A percentile compares a stretch with the other conserved stretches of the same genome.
Evolutionary conservation across 1,139 yeast genomes (phyloP).

Genomic region (Kodamaea alishanica): DNA sequence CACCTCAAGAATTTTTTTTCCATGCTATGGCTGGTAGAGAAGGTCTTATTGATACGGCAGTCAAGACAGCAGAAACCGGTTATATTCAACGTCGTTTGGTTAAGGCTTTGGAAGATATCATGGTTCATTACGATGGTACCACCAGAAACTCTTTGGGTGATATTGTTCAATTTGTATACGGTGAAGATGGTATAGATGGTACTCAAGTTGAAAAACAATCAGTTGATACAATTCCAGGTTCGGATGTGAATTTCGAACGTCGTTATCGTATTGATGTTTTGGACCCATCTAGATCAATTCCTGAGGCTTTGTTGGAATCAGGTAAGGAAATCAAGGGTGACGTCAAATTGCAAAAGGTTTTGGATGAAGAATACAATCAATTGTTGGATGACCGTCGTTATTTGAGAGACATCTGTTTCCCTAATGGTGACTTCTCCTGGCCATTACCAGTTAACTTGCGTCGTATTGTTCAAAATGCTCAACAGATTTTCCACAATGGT

Average conservation of each 20-base stretch:
- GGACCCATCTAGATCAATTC: slow-evolving; percentile 60
- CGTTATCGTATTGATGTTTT: slow-evolving; percentile 86
- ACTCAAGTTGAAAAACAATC: slow-evolving; percentile 96
- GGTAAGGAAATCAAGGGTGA: slow-evolving; percentile 93
- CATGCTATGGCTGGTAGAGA: slow-evolving; percentile 99
- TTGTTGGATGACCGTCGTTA: slow-evolving; percentile 71
- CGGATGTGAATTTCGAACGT: slow-evolving; percentile 75
- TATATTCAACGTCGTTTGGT: slow-evolving; percentile 98
- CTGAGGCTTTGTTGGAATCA: slow-evolving; percentile 75
- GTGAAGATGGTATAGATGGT: slow-evolving; percentile 99
- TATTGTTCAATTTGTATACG: slow-evolving; percentile 91
- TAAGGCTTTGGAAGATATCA: slow-evolving; percentile 96
- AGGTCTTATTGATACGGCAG: slow-evolving; percentile 99
- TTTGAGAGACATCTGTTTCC: slow-evolving; percentile 75
- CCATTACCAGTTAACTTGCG: slow-evolving; percentile 96
- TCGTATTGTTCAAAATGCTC: slow-evolving; percentile 95
- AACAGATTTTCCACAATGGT: slow-evolving; percentile 93
- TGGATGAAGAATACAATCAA: slow-evolving; percentile 84
- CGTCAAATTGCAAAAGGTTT: slow-evolving; percentile 68
- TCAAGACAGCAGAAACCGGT: slow-evolving; percentile 98
- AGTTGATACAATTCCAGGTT: slow-evolving; percentile 94
- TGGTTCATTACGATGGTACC: slow-evolving; percentile 98
- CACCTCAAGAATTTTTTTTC: slow-evolving; percentile 98
- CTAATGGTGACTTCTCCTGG: slow-evolving; percentile 94
- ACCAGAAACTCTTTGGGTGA: slow-evolving; percentile 97